A percentile compares a stretch with the other conserved stretches of the same genome.
phyloP scores from a whole-genome alignment of 108 stramenopile genomes.

The Pseudonitzschia pungens region DNA sequence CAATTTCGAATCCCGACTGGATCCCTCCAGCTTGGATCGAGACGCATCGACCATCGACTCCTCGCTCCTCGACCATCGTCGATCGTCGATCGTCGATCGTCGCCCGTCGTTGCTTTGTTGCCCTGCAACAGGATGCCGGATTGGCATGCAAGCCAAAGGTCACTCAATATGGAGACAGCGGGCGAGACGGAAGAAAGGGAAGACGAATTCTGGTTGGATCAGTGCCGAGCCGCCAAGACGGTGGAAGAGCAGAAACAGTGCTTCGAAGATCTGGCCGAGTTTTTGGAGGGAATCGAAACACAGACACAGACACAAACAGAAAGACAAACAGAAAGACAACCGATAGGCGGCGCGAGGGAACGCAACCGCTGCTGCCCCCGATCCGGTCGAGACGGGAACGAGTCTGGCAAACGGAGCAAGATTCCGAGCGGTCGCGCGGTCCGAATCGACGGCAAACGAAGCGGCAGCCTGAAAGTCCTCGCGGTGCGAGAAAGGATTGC shows the following conservation, averaged over 20 bases:
- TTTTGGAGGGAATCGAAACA: not conserved
- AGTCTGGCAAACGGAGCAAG: too few species aligned
- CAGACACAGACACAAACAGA: not conserved
- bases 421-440: too few species aligned
- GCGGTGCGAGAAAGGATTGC: constrained; percentile 9
- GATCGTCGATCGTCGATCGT: too few species aligned
- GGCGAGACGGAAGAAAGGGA: not conserved
- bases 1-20: too few species aligned
- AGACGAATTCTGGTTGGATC: constrained; percentile 6
- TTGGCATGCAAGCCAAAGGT: not conserved
- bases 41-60: too few species aligned
- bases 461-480: not conserved
- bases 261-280: constrained; percentile 1
- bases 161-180: not conserved
- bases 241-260: constrained; percentile 6
- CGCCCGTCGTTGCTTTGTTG: not conserved
- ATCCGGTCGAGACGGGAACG: too few species aligned
- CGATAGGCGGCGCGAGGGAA: not conserved
- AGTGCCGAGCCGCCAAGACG: constrained; percentile 7
- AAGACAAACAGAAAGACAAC: too few species aligned
- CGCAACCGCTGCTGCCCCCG: too few species aligned
- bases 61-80: too few species aligned
- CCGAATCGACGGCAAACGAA: too few species aligned
- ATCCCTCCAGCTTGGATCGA: too few species aligned
- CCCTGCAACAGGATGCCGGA: not conserved